Evolutionary conservation across 2,329 filamentous ascomycete species (phyloP).

Genomic region (Penicillium oxalicum): DNA sequence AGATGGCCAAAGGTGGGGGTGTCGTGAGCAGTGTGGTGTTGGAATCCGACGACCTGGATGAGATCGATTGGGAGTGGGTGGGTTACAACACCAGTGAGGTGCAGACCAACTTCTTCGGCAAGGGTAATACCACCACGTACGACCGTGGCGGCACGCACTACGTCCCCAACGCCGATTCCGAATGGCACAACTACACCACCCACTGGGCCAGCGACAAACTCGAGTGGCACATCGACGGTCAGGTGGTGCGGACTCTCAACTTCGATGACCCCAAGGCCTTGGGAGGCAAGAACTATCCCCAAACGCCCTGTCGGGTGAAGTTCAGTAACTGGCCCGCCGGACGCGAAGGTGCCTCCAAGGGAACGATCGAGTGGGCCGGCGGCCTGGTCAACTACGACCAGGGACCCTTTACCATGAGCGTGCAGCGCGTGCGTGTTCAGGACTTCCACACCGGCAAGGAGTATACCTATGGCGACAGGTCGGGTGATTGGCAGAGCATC

Average conservation of each 20-base stretch:
- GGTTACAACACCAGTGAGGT: conserved; percentile 35
- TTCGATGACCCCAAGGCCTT: conserved; percentile 49
- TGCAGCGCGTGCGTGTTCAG: conserved; percentile 55
- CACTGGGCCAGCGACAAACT: conserved; percentile 63
- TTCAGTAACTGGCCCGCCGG: conserved; percentile 66
- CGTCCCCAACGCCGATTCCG: conserved; percentile 51
- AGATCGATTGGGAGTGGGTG: conserved; percentile 65
- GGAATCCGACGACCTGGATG: conserved; percentile 76
- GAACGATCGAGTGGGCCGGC: conserved; percentile 63
- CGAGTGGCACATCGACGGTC: conserved; percentile 61
- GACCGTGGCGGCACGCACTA: conserved; percentile 76
- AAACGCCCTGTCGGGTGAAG: conserved; percentile 68
- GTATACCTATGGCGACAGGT: conserved; percentile 59
- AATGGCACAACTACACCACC: conserved; percentile 48
- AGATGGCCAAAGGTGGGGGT: conserved; percentile 66
- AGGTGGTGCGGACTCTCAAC: conserved; percentile 55
- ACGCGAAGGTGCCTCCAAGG: conserved; percentile 27
- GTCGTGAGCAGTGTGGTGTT: conserved; percentile 79
- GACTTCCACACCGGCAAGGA: conserved; percentile 58
- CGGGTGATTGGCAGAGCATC: conserved; percentile 61
- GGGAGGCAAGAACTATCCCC: conserved; percentile 56
- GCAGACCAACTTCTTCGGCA: conserved; percentile 95
- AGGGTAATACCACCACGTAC: conserved; percentile 70
- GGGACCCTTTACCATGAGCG: conserved; percentile 67
- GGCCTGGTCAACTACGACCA: conserved; percentile 60